Evolutionary conservation across 164 flowering plant genomes (phyloP), one percentile per base, ranked within the genome.

Genomic region (Tinospora cordifolia): DNA sequence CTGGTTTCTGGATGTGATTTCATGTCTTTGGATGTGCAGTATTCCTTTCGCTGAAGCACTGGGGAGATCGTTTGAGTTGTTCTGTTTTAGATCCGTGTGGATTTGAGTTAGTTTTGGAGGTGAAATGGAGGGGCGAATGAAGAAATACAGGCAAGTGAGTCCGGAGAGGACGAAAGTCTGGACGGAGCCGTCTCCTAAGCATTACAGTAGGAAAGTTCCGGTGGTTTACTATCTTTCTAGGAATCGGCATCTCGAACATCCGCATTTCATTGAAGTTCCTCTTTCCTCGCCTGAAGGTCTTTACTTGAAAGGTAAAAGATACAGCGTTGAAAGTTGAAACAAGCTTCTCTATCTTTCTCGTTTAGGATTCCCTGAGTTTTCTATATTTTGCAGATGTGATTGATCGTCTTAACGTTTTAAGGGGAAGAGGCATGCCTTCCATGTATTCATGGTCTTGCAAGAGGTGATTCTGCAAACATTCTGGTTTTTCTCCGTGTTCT

Each of bases 401-500:
- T 71, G 80, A 89, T 19, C 86, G 89, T 81, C 89, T 92, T 40
- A 88, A 88, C 71, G 86, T 71, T 72, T 79, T 95, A 68, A 81
- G 99, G 80, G 98, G 99, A 22, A 82, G 93, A 81, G 96, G 96
- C 59, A 95, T 92, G 94, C 84, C 99, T 70, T 75, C 89, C 26
- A 70, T 82, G 85, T 95, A 90, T 71, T 92, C 97, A 0, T 95
- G 99, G 99, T 92, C 99, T 40, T 90, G 89, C 75, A 95, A 95
- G 82, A 92, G 98, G 99, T 92, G 67, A 81, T n/a, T n/a, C 54
- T 8, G 10, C 17, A 57, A 27, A 15, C 0, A 65, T 17, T 38
- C 12, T 47, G 38, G 12, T 25, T 11, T 22, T 8, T 71, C 44
- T 30, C 62, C 21, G 40, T 14, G 8, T 68, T 27, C 14, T 67